phyloP scores from a whole-genome alignment of 768 basidiomycete genomes.

The Termitomyces sp. region DNA sequence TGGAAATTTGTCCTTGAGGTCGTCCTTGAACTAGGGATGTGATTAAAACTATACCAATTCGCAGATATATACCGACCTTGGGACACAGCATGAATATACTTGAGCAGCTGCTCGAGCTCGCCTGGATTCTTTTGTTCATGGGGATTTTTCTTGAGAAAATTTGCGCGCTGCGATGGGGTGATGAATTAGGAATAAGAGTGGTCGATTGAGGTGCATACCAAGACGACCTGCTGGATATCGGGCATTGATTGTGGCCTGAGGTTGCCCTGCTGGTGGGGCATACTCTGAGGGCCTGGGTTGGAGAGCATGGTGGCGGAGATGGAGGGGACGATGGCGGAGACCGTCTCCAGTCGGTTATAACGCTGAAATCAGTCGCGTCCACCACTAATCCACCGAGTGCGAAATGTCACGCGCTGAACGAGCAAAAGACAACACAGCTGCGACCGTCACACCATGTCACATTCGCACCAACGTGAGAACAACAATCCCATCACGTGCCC shows the following conservation, averaged over 20 bases:
- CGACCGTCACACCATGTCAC: conserved; percentile 22
- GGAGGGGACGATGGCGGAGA: conserved; percentile 11
- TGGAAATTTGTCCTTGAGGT: conserved; percentile 29
- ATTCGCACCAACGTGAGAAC: conserved; percentile 19
- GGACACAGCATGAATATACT: conserved; percentile 44
- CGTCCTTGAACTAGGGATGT: conserved; percentile 15
- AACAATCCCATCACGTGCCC: conserved; percentile 27
- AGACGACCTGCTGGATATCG: conserved; percentile 42
- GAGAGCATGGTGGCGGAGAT: conserved; percentile 42
- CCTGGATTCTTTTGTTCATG: conserved; percentile 42
- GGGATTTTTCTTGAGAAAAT: conserved; percentile 49
- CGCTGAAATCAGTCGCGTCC: conserved; percentile 24
- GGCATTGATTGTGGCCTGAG: conserved; percentile 26
- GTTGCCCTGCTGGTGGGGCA: conserved; percentile 25
- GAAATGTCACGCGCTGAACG: conserved; percentile 30
- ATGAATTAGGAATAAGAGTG: conserved; percentile 13
- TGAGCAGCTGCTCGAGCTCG: conserved; percentile 45
- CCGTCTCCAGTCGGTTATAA: conserved; percentile 12
- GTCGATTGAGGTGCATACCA: conserved; percentile 28
- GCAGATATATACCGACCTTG: conserved; percentile 29
- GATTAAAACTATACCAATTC: conserved; percentile 3
- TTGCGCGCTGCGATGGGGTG: conserved; percentile 36
- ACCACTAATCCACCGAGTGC: conserved; percentile 17
- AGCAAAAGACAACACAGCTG: conserved; percentile 29
- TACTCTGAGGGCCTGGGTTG: conserved; percentile 32